Evolutionary conservation across 805 yeast species (phyloP), one percentile per base, ranked within the genome.

Genomic region (Candida sakaeoensis): DNA sequence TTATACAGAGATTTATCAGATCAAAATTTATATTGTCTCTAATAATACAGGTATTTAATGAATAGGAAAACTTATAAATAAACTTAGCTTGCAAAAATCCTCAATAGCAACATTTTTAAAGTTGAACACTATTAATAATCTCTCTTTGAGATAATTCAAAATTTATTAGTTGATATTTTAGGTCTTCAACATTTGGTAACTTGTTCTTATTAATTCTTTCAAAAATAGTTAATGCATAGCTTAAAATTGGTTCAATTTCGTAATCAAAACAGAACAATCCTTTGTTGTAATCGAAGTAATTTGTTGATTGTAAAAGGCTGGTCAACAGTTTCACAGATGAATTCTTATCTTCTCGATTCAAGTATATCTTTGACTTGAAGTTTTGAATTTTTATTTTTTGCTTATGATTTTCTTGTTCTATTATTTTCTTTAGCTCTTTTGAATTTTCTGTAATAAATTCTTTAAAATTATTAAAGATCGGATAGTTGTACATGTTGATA

Each of bases 201-300:
- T 33, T 27, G 21, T 22, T 17, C 9, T 16, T 26, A 13, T 19
- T 24, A 15, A 21, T 22, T 4, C 8, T 29, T 30, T 32, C 16
- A 9, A 23, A 26, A 30, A 34, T 15, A 12, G 33, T 13, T 18
- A 22, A 17, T 31, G 34, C 28, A 34, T 25, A 23, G 22, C 15
- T 31, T 8, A 37, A 10, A 13, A 39, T 18, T 6, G 30, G 31
- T 14, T 10, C 27, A 36, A 39, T 42, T 60, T 53, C 39, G 54
- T 41, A 64, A 33, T 64, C 70, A 17, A 49, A 48, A 10, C 45
- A 45, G 33, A 53, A 54, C n/a, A 59, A 37, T 2, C 67, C 68
- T 4, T 45, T 36, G 2, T 48, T 38, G 37, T 50, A 54, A 32
- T 57, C 48, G 36, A 60, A 60, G 7, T 39, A 33, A 23, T 32